Percentiles rank a stretch among this genome's conserved stretches.
Evolutionary conservation across 345 rosid genomes (phyloP).

Genomic region (Syzygium aqueum): DNA sequence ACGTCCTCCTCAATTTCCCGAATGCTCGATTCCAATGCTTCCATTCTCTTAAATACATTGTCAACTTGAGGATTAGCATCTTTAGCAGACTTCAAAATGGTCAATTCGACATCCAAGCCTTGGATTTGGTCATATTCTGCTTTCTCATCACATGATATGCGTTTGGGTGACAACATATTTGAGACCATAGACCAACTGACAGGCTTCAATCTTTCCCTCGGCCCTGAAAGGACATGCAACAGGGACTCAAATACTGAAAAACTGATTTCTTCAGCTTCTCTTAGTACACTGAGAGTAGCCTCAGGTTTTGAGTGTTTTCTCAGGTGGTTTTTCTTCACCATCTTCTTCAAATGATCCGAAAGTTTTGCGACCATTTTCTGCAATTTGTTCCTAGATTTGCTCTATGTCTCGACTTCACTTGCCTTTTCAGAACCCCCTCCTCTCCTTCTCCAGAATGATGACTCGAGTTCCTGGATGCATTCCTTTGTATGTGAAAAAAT

Average conservation of each 20-base stretch:
- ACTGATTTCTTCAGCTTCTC: background rate
- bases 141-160: background rate
- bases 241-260: background rate
- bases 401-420: background rate
- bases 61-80: background rate
- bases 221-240: background rate
- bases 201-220: background rate
- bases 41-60: conserved; percentile 6
- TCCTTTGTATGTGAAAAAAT: background rate
- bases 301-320: background rate
- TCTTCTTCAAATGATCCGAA: background rate
- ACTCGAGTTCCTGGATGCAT: background rate
- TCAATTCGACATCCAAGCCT: background rate
- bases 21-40: conserved; percentile 21
- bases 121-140: background rate
- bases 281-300: background rate
- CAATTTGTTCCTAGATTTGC: background rate
- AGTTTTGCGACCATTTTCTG: background rate
- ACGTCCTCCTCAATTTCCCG: conserved; percentile 24
- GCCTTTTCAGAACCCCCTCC: background rate
- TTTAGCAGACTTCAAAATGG: background rate
- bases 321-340: background rate
- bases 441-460: background rate
- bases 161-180: background rate
- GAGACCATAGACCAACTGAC: background rate